phyloP scores from a whole-genome alignment of 805 yeast species.

The Yarrowia hollandica region DNA sequence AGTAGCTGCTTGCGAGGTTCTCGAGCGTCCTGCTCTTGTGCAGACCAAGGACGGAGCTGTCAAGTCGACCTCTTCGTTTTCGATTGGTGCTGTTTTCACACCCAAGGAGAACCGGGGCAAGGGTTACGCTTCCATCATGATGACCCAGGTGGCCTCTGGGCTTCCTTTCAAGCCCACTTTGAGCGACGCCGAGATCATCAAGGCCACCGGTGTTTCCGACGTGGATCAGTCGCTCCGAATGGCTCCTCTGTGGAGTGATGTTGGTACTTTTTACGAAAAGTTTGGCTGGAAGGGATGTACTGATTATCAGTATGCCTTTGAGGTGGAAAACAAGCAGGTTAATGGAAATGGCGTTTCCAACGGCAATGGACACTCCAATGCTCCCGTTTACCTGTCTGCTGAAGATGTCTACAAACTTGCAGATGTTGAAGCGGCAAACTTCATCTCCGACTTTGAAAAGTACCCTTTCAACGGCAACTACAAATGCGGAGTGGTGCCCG shows the following conservation, averaged over 20 bases:
- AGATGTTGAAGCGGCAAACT: neutral
- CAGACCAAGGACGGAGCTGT: slow-evolving; percentile 34
- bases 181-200: slow-evolving; percentile 8
- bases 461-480: slow-evolving; percentile 31
- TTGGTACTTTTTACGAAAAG: slow-evolving; percentile 63
- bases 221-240: slow-evolving; percentile 38
- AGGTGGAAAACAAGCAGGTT: neutral
- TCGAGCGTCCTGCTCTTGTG: slow-evolving; percentile 43
- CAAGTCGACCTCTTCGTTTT: slow-evolving; percentile 33
- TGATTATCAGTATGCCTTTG: slow-evolving; percentile 31
- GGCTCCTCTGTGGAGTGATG: slow-evolving; percentile 65
- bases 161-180: slow-evolving; percentile 10
- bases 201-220: slow-evolving; percentile 23
- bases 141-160: slow-evolving; percentile 7
- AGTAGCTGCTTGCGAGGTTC: slow-evolving; percentile 50
- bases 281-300: slow-evolving; percentile 49
- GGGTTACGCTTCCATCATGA: slow-evolving; percentile 50
- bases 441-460: neutral
- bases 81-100: slow-evolving; percentile 63
- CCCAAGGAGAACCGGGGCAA: slow-evolving; percentile 50
- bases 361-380: neutral
- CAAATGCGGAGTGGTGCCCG: slow-evolving; percentile 34
- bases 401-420: neutral
- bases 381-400: neutral
- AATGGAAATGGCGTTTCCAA: neutral